phyloP scores from a whole-genome alignment of 2,329 filamentous ascomycete genomes.

The Fusarium compactum region DNA sequence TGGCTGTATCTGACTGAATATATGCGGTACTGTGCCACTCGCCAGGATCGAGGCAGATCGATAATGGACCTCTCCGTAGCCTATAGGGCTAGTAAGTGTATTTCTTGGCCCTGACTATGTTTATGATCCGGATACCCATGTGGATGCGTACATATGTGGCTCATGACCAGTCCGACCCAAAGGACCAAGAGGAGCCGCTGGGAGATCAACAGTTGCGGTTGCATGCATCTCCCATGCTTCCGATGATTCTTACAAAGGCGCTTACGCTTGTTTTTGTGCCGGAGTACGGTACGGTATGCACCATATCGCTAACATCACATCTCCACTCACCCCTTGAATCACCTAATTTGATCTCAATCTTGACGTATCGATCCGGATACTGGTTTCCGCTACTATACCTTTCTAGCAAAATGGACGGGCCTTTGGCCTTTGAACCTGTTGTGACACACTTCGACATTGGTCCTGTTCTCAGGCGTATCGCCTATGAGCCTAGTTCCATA shows the following conservation, averaged over 20 bases:
- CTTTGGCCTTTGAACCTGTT: slow-evolving; percentile 8
- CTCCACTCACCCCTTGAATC: slow-evolving; percentile 35
- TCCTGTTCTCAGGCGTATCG: slow-evolving; percentile 21
- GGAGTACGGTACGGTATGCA: slow-evolving; percentile 8
- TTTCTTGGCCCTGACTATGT: background rate
- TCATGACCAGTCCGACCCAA: background rate
- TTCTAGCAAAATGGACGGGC: slow-evolving; percentile 18
- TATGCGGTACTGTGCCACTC: background rate
- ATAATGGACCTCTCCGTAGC: slow-evolving; percentile 5
- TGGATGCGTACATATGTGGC: slow-evolving; percentile 2
- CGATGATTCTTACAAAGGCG: slow-evolving; percentile 6
- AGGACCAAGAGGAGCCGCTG: slow-evolving; percentile 1
- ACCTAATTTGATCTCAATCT: slow-evolving; percentile 26
- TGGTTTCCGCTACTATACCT: background rate
- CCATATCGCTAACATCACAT: slow-evolving; percentile 23
- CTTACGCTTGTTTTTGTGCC: slow-evolving; percentile 15
- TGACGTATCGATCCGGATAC: slow-evolving; percentile 6
- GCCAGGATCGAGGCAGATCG: slow-evolving; percentile 13
- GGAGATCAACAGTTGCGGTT: slow-evolving; percentile 3
- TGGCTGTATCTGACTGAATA: background rate
- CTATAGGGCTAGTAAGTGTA: slow-evolving; percentile 9
- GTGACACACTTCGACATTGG: slow-evolving; percentile 29
- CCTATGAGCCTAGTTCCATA: slow-evolving; percentile 21
- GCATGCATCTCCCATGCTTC: background rate
- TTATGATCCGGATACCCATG: background rate